Evolutionary conservation across 176 grass and related monocot genomes (phyloP).

Genomic region (Musa troglodytarum): DNA sequence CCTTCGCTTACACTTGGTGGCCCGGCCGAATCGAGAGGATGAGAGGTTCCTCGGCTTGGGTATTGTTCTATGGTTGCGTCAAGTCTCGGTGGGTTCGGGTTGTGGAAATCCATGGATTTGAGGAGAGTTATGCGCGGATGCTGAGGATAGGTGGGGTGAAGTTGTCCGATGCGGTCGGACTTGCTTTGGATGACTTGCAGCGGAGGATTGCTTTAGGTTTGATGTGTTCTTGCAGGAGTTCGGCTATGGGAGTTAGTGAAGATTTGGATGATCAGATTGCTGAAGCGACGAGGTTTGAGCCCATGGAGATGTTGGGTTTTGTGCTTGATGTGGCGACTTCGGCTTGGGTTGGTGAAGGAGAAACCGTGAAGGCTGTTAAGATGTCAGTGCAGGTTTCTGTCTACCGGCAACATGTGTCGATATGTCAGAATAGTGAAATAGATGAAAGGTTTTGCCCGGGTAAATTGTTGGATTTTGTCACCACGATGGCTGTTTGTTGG

Average conservation of each 20-base stretch:
- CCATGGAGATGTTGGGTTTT: constrained; percentile 6
- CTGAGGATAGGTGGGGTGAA: constrained; percentile 4
- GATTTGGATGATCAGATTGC: not conserved
- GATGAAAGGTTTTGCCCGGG: not conserved
- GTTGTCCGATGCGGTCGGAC: constrained; percentile 2
- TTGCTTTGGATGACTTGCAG: constrained; percentile 13
- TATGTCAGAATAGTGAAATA: constrained; percentile 6
- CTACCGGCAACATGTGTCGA: not conserved
- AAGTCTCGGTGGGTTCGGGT: not conserved
- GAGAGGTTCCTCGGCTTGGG: not conserved
- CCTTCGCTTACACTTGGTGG: constrained; percentile 24
- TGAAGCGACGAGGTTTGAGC: constrained; percentile 5
- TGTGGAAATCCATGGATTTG: constrained; percentile 5
- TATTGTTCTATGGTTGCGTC: constrained; percentile 7
- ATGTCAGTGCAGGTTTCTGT: constrained; percentile 4
- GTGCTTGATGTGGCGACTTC: constrained; percentile 14
- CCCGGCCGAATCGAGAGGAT: constrained; percentile 3
- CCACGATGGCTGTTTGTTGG: constrained; percentile 2
- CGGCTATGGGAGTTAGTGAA: not conserved
- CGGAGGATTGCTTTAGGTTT: constrained; percentile 5
- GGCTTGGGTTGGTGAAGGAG: constrained; percentile 1
- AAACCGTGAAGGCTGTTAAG: not conserved
- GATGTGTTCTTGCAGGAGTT: constrained; percentile 1
- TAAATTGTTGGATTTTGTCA: constrained; percentile 14
- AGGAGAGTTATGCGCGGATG: constrained; percentile 16